These are phyloP conservation scores for Mucor lusitanicus DNA, from an alignment of 371 early-diverging fungal species.

Conservation along the genomic window DNA sequence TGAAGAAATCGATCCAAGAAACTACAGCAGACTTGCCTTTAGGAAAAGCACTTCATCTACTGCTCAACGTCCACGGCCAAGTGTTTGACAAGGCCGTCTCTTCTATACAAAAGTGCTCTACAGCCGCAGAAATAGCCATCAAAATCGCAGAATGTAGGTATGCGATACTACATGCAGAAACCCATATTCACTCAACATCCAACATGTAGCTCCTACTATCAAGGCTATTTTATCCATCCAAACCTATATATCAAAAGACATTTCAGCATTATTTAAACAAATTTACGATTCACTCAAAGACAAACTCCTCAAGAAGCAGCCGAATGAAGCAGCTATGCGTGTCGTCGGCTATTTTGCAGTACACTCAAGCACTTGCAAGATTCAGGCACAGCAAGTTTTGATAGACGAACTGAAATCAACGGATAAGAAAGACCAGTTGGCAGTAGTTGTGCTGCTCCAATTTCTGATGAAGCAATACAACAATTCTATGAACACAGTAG, in stretches of 20 bases:
- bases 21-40: constrained; percentile 10
- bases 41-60: constrained; percentile 18
- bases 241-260: constrained; percentile 4
- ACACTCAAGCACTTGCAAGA: not conserved
- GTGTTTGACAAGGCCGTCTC: constrained; percentile 16
- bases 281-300: constrained; percentile 17
- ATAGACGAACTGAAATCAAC: not conserved
- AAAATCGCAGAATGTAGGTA: constrained; percentile 11
- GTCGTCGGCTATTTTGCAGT: constrained; percentile 14
- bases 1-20: constrained; percentile 4
- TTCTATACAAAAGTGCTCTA: not conserved
- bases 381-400: not conserved
- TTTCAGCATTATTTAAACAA: not conserved
- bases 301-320: not conserved
- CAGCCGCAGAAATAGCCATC: not conserved
- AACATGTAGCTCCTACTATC: constrained; percentile 14
- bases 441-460: constrained; percentile 11
- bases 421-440: constrained; percentile 12
- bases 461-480: constrained; percentile 1
- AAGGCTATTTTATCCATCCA: constrained; percentile 20
- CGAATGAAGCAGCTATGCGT: constrained; percentile 11
- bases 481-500: not conserved
- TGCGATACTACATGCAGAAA: not conserved
- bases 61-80: constrained; percentile 11
- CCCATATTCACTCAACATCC: not conserved